These are phyloP conservation scores for Carex parvula DNA, from an alignment of 176 grass and related monocot species.

Conservation along the genomic window DNA sequence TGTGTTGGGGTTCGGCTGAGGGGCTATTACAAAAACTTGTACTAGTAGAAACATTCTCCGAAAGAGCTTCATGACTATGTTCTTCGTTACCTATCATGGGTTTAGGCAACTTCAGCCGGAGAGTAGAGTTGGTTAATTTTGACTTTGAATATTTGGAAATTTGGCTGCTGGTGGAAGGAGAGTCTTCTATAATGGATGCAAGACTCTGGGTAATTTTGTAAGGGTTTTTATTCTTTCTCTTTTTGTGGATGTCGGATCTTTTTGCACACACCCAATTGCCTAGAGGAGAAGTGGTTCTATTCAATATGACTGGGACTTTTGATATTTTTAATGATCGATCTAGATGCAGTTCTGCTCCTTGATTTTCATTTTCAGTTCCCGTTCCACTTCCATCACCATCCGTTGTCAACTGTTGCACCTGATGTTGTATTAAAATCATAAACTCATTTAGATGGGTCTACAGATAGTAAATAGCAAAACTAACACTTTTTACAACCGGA, in stretches of 20 bases:
- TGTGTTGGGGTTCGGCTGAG: not conserved
- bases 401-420: conserved; percentile 15
- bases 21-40: not conserved
- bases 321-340: conserved; percentile 9
- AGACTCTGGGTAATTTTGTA: conserved; percentile 22
- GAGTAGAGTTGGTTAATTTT: conserved; percentile 11
- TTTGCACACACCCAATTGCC: conserved; percentile 62
- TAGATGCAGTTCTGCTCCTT: not conserved
- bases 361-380: not conserved
- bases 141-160: conserved; percentile 34
- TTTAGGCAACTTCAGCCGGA: conserved; percentile 53
- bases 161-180: conserved; percentile 31
- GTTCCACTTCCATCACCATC: conserved; percentile 14
- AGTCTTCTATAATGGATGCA: conserved; percentile 24
- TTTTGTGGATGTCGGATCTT: conserved; percentile 51
- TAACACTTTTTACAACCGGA: not conserved
- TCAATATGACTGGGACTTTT: conserved; percentile 32
- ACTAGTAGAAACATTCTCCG: conserved; percentile 1
- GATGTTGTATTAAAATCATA: conserved; percentile 12
- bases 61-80: not conserved
- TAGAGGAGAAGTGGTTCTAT: conserved; percentile 33
- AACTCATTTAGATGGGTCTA: not conserved
- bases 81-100: conserved; percentile 7
- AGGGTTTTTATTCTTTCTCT: conserved; percentile 36
- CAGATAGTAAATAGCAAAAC: not conserved